These are phyloP conservation scores for Schwanniomyces occidentalis DNA, from an alignment of 805 yeast genomes.

Conservation along the genomic window DNA sequence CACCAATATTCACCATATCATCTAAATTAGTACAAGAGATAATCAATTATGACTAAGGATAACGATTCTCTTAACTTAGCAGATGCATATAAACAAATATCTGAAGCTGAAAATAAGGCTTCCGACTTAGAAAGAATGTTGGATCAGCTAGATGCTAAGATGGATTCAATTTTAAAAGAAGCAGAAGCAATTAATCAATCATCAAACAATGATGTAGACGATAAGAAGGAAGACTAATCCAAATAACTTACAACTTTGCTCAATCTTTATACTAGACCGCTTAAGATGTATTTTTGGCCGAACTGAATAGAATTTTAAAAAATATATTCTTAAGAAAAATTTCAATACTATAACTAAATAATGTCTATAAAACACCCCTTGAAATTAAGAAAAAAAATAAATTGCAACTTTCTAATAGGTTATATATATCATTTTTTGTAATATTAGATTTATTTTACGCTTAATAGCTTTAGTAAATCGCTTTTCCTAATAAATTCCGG, in stretches of 20 bases:
- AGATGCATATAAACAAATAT: constrained; percentile 58
- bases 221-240: constrained; percentile 2
- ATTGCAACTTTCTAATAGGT: too few relatives aligned
- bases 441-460: background rate
- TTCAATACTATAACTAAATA: too few relatives aligned
- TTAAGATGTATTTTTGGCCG: too few relatives aligned
- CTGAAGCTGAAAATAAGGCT: constrained; percentile 66
- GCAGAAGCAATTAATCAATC: constrained; percentile 35
- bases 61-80: constrained; percentile 39
- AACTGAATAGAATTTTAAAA: too few relatives aligned
- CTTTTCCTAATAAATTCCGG: constrained; percentile 50
- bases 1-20: background rate
- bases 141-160: constrained; percentile 62
- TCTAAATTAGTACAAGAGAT: too few relatives aligned
- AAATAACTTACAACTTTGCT: too few relatives aligned
- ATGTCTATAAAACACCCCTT: too few relatives aligned
- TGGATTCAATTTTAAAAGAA: constrained; percentile 56
- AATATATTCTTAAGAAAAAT: too few relatives aligned
- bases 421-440: too few relatives aligned
- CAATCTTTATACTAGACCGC: too few relatives aligned
- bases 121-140: constrained; percentile 64
- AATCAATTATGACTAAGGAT: constrained; percentile 29
- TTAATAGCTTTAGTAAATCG: constrained; percentile 9
- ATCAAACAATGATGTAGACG: background rate
- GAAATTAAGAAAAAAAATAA: constrained; percentile 2